Percentiles rank a stretch among this genome's conserved stretches.
Conservation (phyloP, 176 grass and related monocot genomes). For the Oryza punctata region DNA sequence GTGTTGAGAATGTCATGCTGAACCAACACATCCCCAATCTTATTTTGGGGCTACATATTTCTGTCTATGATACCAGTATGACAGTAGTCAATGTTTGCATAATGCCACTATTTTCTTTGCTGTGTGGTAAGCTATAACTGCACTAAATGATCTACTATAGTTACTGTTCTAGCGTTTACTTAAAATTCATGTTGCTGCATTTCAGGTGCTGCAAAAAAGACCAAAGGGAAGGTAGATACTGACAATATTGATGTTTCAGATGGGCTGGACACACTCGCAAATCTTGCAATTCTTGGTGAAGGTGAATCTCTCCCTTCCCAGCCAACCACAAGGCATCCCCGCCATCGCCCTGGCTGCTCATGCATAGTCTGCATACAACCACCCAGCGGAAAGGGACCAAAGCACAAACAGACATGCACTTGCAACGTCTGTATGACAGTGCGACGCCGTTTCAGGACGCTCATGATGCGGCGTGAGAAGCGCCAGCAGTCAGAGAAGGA, state of each 20-base stretch:
- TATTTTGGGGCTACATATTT: neutral
- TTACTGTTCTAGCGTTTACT: neutral
- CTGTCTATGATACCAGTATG: slow-evolving; percentile 7
- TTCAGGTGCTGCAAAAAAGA: slow-evolving; percentile 66
- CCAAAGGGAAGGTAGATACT: slow-evolving; percentile 56
- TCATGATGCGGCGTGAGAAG: slow-evolving; percentile 92
- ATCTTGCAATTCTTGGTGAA: slow-evolving; percentile 94
- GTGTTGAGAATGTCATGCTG: neutral
- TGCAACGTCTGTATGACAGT: slow-evolving; percentile 98
- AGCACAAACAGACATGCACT: slow-evolving; percentile 89
- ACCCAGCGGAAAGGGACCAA: slow-evolving; percentile 98
- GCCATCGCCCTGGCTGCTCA: slow-evolving; percentile 86
- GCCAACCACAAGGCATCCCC: slow-evolving; percentile 87
- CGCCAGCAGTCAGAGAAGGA: slow-evolving; percentile 59
- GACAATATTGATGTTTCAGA: slow-evolving; percentile 72
- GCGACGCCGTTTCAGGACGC: slow-evolving; percentile 86
- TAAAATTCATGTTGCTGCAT: neutral
- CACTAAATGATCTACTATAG: neutral
- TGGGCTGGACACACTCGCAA: slow-evolving; percentile 90
- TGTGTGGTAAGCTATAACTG: neutral
- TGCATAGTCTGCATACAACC: slow-evolving; percentile 99
- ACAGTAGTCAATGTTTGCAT: neutral
- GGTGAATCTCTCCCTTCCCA: slow-evolving; percentile 71
- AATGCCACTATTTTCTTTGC: neutral
- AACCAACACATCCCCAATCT: neutral